These are phyloP conservation scores for Phytophthora capsici DNA, from an alignment of 352 stramenopile species.

Conservation along the genomic window DNA sequence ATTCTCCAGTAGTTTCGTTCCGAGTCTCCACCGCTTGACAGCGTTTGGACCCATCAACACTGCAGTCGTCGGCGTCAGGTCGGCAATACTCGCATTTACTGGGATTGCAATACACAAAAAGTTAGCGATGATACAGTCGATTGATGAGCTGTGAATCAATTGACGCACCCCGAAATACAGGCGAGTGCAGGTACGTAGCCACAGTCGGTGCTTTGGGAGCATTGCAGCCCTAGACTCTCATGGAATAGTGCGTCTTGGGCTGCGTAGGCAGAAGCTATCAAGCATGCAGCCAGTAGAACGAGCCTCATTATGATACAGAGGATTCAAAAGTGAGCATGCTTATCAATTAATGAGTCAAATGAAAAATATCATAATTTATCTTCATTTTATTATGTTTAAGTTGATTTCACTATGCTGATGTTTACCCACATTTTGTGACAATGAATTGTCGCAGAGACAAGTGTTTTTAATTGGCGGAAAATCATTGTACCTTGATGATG, in stretches of 20 bases:
- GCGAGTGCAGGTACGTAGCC: conserved; percentile 78
- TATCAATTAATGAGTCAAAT: conserved; percentile 7
- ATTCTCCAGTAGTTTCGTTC: conserved; percentile 43
- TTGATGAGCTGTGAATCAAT: conserved; percentile 1
- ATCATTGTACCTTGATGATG: neutral
- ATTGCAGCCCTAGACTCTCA: conserved; percentile 52
- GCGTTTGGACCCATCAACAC: conserved; percentile 60
- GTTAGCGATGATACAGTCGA: conserved; percentile 11
- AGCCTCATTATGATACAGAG: too few species aligned
- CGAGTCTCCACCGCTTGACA: conserved; percentile 55
- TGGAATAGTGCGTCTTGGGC: conserved; percentile 31
- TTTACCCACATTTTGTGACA: conserved; percentile 34
- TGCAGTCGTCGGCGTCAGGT: conserved; percentile 63
- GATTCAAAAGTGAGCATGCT: conserved; percentile 13
- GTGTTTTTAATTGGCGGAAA: conserved; percentile 12
- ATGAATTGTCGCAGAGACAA: conserved; percentile 7
- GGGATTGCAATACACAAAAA: conserved; percentile 1
- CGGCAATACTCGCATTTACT: conserved; percentile 79
- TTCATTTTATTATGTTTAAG: neutral
- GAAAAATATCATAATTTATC: neutral
- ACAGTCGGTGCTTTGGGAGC: conserved; percentile 61
- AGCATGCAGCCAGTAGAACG: conserved; percentile 11
- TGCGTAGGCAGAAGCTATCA: conserved; percentile 5
- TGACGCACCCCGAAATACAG: conserved; percentile 61
- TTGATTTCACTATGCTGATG: conserved; percentile 7